Evolutionary conservation across 495 filamentous ascomycete species (phyloP).

Genomic region (Ramalina intermedia): DNA sequence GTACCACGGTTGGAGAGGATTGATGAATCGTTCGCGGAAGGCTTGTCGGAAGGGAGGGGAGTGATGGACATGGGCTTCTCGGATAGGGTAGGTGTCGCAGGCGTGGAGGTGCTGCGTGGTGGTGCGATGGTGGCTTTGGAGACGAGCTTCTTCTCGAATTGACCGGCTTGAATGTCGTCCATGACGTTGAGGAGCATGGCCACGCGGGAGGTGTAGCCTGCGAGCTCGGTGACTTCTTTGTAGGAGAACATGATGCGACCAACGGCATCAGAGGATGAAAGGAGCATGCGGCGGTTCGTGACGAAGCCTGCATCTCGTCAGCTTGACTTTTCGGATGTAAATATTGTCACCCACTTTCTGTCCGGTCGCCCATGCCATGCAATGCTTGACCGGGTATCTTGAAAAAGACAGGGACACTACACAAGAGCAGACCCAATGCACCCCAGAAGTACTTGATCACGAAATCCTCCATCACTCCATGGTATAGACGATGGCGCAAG

Average conservation of each 20-base stretch:
- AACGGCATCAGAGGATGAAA: conserved; percentile 88
- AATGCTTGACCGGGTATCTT: conserved; percentile 64
- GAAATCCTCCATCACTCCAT: conserved; percentile 98
- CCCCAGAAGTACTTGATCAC: conserved; percentile 99
- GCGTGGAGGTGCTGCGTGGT: no score
- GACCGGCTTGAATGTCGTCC: conserved; percentile 76
- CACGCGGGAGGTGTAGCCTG: conserved; percentile 85
- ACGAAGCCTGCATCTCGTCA: conserved; percentile 48
- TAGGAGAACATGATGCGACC: conserved; percentile 97
- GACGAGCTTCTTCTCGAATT: conserved; percentile 90
- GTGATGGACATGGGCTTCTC: conserved; percentile 18
- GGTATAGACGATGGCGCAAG: conserved; percentile 73
- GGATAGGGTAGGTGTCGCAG: neutral
- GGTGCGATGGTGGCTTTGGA: conserved; percentile 61
- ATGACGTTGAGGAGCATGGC: conserved; percentile 82
- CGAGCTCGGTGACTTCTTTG: conserved; percentile 91
- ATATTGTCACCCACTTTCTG: conserved; percentile 49
- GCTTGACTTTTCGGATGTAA: neutral
- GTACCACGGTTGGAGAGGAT: conserved; percentile 67
- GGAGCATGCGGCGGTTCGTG: conserved; percentile 79
- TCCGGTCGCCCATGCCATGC: conserved; percentile 73
- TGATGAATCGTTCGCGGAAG: conserved; percentile 43
- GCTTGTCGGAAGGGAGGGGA: neutral
- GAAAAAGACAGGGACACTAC: conserved; percentile 92
- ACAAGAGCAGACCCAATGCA: conserved; percentile 81